Evolutionary conservation across 768 basidiomycete genomes (phyloP), one percentile per base, ranked within the genome.

Genomic region (Tulasnella sp.): DNA sequence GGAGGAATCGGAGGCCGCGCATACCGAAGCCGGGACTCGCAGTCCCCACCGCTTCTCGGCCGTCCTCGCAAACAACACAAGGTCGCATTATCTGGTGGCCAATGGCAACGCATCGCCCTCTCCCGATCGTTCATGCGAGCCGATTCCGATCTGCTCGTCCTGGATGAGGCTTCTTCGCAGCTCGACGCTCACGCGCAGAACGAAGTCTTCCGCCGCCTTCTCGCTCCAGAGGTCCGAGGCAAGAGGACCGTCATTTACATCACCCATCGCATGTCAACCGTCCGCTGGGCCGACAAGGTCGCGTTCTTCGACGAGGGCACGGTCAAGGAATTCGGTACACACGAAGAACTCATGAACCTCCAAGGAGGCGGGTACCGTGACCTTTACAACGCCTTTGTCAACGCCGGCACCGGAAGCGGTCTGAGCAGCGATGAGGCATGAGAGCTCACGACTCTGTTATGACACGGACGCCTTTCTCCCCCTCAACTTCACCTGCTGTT

Each of bases 91-190:
- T 94, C 92, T 16, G 93, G 93, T 57, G 94, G 94, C 81, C 93
- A 94, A 92, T 95, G 94, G 94, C 93, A 95, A 84, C 86, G 92
- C 81, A 89, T 96, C 77, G 94, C 95, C 23, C 88, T 96, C 72
- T 92, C 94, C 70, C 88, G 95, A 71, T 92, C 93, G 20, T 95
- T 96, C 82, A 93, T 95, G 92, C 87, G 94, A 79, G 91, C 92
- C n/a, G 71, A 88, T 86, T 82, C 92, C 89, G 93, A 95, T 84
- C 84, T 96, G 18, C 85, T 96, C 42, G 84, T 96, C 57, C 92
- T 96, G 82, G 95, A 96, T 83, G 93, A 95, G 85, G 93, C 93
- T 11, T 79, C 79, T 16, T 73, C 78, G 13, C 69, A 80, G n/a
- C 78, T 80, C 26, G 79, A 80, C 67, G 48, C 70, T 18, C 46